Percentiles rank a stretch among this genome's conserved stretches.
These are phyloP conservation scores for Ophiorrhiza pumila DNA, from an alignment of 257 asterid species.

Conservation along the genomic window DNA sequence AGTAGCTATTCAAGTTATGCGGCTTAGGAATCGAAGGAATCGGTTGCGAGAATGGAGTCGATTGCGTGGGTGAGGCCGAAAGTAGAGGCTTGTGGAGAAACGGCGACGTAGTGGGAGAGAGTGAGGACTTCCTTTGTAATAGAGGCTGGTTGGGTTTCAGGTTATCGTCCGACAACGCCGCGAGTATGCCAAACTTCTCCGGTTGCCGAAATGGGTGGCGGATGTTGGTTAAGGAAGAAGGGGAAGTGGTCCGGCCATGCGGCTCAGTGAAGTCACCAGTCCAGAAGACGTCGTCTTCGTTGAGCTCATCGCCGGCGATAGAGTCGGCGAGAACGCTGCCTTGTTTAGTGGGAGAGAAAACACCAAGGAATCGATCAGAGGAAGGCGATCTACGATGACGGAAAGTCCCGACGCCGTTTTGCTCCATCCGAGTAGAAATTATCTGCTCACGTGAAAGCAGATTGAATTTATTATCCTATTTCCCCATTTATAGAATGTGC, in stretches of 20 bases:
- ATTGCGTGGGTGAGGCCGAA: conserved; percentile 20
- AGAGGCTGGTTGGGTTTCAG: conserved; percentile 30
- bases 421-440: conserved; percentile 38
- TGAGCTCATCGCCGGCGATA: conserved; percentile 53
- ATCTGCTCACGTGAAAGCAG: neutral
- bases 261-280: conserved; percentile 32
- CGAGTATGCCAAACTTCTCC: conserved; percentile 69
- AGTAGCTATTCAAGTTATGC: conserved; percentile 29
- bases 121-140: conserved; percentile 40
- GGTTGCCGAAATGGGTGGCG: conserved; percentile 31
- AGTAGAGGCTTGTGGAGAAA: conserved; percentile 2
- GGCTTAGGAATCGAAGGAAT: conserved; percentile 59
- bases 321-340: conserved; percentile 14
- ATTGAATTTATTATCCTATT: neutral
- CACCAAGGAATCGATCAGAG: conserved; percentile 58
- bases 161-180: conserved; percentile 51
- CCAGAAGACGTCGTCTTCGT: conserved; percentile 73
- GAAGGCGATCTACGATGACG: conserved; percentile 65
- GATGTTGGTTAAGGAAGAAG: conserved; percentile 12
- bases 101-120: conserved; percentile 37
- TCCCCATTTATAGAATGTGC: neutral
- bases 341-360: conserved; percentile 58
- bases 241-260: conserved; percentile 29
- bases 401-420: conserved; percentile 32
- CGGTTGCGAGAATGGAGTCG: conserved; percentile 40